phyloP scores from a whole-genome alignment of 257 asterid species.

The Petunia axillaris region DNA sequence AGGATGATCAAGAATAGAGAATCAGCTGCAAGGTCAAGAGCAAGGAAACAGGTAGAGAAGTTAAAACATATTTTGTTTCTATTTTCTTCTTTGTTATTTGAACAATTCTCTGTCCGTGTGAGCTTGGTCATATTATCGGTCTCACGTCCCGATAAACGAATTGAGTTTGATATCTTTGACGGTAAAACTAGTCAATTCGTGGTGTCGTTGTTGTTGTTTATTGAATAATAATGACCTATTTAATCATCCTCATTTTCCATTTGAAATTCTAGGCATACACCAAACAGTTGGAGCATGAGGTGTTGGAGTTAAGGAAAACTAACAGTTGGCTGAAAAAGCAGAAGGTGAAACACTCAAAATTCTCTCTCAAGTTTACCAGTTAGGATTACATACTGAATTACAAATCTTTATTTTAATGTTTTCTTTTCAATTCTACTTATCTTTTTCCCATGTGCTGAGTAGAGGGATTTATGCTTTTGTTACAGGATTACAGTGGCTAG shows the following conservation, averaged over 20 bases:
- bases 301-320: conserved; percentile 31
- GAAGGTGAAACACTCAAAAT: conserved; percentile 35
- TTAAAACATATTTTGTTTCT: neutral
- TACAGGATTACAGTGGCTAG: neutral
- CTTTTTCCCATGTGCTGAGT: neutral
- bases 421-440: neutral
- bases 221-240: neutral
- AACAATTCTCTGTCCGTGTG: neutral
- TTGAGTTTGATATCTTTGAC: neutral
- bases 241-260: neutral
- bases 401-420: neutral
- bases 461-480: neutral
- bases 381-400: neutral
- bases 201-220: neutral
- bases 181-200: too few species aligned
- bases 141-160: neutral
- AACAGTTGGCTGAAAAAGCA: conserved; percentile 41
- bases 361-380: neutral
- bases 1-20: conserved; percentile 59
- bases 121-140: neutral
- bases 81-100: neutral
- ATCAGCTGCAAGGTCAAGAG: conserved; percentile 60
- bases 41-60: conserved; percentile 46
- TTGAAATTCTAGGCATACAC: conserved; percentile 40
- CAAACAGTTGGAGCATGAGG: conserved; percentile 41